Percentiles rank a stretch among this genome's conserved stretches.
Evolutionary conservation across 257 asterid species (phyloP).

Genomic region (Nicotiana noctiflora): DNA sequence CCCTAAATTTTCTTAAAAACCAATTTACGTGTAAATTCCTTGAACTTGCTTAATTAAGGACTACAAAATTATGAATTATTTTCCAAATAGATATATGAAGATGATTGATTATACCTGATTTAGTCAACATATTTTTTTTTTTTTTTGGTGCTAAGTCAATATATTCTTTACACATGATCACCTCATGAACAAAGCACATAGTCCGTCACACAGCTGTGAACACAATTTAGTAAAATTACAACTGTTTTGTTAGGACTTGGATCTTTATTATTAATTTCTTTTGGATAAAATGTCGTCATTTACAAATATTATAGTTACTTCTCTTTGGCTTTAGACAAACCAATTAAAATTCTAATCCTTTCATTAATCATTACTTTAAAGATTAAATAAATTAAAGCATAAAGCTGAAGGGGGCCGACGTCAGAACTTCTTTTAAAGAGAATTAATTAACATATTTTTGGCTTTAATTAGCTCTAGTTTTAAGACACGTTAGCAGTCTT

Average conservation of each 20-base stretch:
- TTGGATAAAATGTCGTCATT: too few relatives aligned
- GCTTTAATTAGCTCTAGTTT: background rate
- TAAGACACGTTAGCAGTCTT: background rate
- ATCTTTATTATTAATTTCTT: background rate
- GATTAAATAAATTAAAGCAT: background rate
- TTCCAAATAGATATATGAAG: background rate
- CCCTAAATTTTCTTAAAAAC: too few relatives aligned
- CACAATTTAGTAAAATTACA: too few relatives aligned
- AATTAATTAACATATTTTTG: background rate
- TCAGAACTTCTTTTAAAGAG: too few relatives aligned
- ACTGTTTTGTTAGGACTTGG: background rate
- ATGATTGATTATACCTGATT: background rate
- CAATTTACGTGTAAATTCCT: too few relatives aligned
- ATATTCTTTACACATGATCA: background rate
- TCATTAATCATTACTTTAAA: background rate
- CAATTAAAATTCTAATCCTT: background rate
- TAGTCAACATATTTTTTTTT: background rate
- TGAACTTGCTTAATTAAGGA: too few relatives aligned
- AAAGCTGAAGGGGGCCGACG: too few relatives aligned
- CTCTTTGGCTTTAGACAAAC: too few relatives aligned
- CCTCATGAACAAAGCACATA: background rate
- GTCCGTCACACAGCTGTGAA: conserved; percentile 4
- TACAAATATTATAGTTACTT: too few relatives aligned
- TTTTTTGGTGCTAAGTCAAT: background rate
- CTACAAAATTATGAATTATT: too few relatives aligned